These are phyloP conservation scores for Fagopyrum esculentum DNA, from an alignment of 148 eudicot species.

Conservation along the genomic window DNA sequence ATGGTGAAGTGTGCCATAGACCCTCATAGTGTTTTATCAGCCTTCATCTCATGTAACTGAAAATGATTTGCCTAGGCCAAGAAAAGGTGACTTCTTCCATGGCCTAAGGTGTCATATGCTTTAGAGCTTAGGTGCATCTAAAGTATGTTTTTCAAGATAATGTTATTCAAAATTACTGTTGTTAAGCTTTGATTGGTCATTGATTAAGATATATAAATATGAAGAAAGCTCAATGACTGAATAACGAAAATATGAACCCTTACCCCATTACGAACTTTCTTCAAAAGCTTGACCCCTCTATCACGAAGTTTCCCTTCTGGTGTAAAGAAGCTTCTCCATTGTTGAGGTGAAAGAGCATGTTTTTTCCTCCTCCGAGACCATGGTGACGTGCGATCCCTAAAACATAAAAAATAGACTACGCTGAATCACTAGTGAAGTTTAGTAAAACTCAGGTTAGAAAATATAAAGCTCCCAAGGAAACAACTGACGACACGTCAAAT, in stretches of 20 bases:
- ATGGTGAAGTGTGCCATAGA: background rate
- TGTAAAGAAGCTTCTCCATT: conserved; percentile 50
- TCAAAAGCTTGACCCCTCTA: conserved; percentile 66
- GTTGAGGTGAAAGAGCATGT: conserved; percentile 47
- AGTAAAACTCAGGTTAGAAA: background rate
- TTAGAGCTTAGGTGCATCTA: background rate
- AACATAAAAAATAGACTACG: background rate
- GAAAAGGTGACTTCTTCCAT: background rate
- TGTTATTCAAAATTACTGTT: background rate
- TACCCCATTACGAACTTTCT: conserved; percentile 74
- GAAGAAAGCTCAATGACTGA: background rate
- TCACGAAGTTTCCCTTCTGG: conserved; percentile 51
- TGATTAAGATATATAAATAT: background rate
- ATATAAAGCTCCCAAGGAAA: background rate
- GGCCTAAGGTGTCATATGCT: background rate
- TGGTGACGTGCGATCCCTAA: conserved; percentile 52
- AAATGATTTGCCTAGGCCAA: background rate
- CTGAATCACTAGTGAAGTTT: background rate
- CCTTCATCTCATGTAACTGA: background rate
- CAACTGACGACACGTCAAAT: background rate
- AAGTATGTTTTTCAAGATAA: background rate
- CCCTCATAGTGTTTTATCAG: background rate
- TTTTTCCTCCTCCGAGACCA: conserved; percentile 65
- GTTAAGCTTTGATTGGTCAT: background rate
- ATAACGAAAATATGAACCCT: conserved; percentile 13